Conservation (phyloP, 2,329 filamentous ascomycete species). For the Magnaporthiopsis incrustans region DNA sequence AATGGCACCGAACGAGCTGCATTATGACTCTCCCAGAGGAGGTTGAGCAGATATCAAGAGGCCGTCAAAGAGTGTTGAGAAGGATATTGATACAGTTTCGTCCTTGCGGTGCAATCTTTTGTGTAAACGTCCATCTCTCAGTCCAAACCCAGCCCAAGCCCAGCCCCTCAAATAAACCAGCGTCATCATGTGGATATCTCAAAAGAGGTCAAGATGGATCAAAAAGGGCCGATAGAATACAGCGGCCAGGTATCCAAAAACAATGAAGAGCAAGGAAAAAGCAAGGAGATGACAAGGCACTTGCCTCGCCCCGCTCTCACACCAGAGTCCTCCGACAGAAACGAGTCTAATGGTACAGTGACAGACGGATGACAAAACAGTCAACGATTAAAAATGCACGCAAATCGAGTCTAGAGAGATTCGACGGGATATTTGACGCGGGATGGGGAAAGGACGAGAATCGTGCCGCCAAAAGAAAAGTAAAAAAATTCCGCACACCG, state of each 20-base stretch:
- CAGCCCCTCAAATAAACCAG: neutral
- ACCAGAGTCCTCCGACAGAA: neutral
- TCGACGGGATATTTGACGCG: neutral
- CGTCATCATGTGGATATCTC: neutral
- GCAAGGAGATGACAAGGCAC: neutral
- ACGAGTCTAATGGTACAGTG: slow-evolving; percentile 2
- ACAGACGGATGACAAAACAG: neutral
- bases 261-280: neutral
- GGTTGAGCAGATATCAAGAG: neutral
- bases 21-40: neutral
- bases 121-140: neutral
- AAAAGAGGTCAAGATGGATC: neutral
- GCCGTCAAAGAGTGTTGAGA: slow-evolving; percentile 14
- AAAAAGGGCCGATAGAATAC: neutral
- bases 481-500: neutral
- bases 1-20: neutral
- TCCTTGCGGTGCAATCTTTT: slow-evolving; percentile 9
- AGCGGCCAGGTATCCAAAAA: neutral
- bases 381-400: neutral
- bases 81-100: slow-evolving; percentile 15
- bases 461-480: neutral
- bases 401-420: neutral
- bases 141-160: neutral
- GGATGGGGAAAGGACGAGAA: neutral
- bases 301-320: neutral